These are phyloP conservation scores for Porcisia deanei DNA, from an alignment of 208 protist species.

Conservation along the genomic window DNA sequence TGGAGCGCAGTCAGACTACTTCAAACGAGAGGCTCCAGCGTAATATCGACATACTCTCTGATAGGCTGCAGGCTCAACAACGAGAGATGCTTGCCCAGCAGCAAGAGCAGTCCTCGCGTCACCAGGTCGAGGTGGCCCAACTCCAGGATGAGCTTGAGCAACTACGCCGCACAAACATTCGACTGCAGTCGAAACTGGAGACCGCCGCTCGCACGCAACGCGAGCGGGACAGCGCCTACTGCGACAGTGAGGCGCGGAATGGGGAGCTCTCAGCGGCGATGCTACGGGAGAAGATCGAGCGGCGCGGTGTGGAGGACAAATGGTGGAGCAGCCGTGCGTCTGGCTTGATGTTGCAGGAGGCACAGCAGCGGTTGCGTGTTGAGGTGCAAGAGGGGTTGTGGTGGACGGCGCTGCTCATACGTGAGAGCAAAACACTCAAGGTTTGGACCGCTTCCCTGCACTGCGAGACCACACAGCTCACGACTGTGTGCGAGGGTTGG, in stretches of 20 bases:
- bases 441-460: constrained; percentile 17
- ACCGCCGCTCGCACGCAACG: constrained; percentile 7
- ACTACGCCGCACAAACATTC: constrained; percentile 6
- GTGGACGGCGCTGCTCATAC: constrained; percentile 22
- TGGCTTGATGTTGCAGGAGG: constrained; percentile 16
- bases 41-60: constrained; percentile 2
- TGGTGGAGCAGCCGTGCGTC: constrained; percentile 18
- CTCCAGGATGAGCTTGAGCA: constrained; percentile 19
- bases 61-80: constrained; percentile 18
- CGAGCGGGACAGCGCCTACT: constrained; percentile 16
- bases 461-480: constrained; percentile 24
- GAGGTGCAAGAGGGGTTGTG: constrained; percentile 20
- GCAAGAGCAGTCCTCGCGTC: constrained; percentile 7
- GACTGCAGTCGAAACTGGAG: constrained; percentile 22
- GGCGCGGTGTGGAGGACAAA: constrained; percentile 16
- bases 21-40: not conserved
- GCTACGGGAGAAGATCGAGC: constrained; percentile 27
- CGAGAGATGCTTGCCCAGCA: constrained; percentile 6
- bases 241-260: constrained; percentile 13
- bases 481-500: constrained; percentile 33
- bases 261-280: constrained; percentile 11
- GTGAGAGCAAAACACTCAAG: constrained; percentile 19
- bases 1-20: not conserved
- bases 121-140: constrained; percentile 11
- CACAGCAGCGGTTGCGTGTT: constrained; percentile 10